Conservation (phyloP, 345 rosid species). For the Lepidium sativum region DNA sequence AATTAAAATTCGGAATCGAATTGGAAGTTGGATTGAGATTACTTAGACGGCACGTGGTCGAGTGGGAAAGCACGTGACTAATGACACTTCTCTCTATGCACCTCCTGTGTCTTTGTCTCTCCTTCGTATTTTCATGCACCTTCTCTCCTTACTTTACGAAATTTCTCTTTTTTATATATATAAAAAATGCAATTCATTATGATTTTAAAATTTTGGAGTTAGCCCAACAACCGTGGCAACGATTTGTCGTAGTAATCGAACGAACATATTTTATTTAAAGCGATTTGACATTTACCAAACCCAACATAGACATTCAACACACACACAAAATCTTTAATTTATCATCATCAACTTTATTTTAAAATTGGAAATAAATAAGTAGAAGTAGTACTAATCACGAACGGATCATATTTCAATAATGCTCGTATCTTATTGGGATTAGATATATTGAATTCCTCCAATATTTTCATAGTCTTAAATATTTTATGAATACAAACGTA, state of each 20-base stretch:
- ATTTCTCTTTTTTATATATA: background rate
- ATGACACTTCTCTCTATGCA: slow-evolving; percentile 9
- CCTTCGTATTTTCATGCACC: slow-evolving; percentile 6
- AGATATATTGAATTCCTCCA: slow-evolving; percentile 11
- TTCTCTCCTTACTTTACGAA: background rate
- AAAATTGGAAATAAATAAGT: background rate
- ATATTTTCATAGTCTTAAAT: background rate
- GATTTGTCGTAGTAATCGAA: too few relatives aligned
- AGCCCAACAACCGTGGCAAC: slow-evolving; percentile 17
- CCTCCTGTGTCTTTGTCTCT: background rate
- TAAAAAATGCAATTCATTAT: background rate
- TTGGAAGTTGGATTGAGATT: slow-evolving; percentile 1
- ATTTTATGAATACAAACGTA: background rate
- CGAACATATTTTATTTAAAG: background rate
- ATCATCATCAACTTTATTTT: background rate
- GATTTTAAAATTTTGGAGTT: background rate
- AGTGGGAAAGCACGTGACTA: slow-evolving; percentile 24
- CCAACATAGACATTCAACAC: background rate
- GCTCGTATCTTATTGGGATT: slow-evolving; percentile 25
- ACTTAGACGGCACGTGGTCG: slow-evolving; percentile 31
- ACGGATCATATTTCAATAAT: background rate
- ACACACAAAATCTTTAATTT: background rate
- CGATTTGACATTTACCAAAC: slow-evolving; percentile 14
- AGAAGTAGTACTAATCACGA: background rate
- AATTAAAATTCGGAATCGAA: background rate